phyloP scores from a whole-genome alignment of 192 early-diverging fungal genomes.

The Globomyces pollinis-pini region DNA sequence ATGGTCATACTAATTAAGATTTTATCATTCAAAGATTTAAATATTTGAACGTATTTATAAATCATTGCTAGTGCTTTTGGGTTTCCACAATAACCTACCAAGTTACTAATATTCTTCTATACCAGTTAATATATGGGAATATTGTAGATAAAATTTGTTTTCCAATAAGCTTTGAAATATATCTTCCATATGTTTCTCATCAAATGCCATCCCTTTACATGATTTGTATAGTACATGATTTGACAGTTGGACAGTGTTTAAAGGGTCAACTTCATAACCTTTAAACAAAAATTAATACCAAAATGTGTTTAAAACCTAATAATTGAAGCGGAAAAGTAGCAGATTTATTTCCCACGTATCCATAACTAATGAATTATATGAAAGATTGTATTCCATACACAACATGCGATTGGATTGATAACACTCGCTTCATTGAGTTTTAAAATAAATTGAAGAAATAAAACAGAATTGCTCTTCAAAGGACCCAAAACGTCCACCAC shows the following conservation, averaged over 20 bases:
- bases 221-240: conserved; percentile 76
- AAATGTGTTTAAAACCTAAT: conserved; percentile 73
- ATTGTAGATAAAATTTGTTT: conserved; percentile 63
- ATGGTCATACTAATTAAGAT: conserved; percentile 33
- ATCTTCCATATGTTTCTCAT: conserved; percentile 54
- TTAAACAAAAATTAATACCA: too few relatives aligned
- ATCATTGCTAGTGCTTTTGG: conserved; percentile 28
- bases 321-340: conserved; percentile 88
- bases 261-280: conserved; percentile 88
- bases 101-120: too few relatives aligned
- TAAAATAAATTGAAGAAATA: too few relatives aligned
- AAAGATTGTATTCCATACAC: conserved; percentile 56
- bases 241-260: conserved; percentile 90
- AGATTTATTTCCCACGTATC: conserved; percentile 83
- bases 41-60: background rate
- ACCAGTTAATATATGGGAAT: conserved; percentile 79
- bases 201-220: conserved; percentile 62
- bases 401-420: conserved; percentile 56
- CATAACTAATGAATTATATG: too few relatives aligned
- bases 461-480: too few relatives aligned
- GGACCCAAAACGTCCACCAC: too few relatives aligned
- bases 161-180: conserved; percentile 63
- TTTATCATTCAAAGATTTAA: too few relatives aligned
- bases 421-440: too few relatives aligned
- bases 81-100: conserved; percentile 68